Conservation (phyloP, 257 asterid genomes). For the Ilex asprella region DNA sequence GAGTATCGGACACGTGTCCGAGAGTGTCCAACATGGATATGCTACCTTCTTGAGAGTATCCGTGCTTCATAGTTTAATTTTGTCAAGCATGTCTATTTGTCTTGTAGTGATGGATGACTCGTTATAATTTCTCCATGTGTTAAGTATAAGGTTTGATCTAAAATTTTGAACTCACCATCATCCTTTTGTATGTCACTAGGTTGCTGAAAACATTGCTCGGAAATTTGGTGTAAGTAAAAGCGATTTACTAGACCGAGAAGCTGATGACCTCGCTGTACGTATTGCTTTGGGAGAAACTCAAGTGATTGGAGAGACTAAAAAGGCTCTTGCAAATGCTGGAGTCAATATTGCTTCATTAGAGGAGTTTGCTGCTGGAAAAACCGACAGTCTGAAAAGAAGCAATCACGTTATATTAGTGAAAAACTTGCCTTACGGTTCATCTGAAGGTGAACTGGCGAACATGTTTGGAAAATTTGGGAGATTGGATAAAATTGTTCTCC, state of each 20-base stretch:
- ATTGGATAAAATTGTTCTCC: constrained; percentile 77
- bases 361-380: constrained; percentile 72
- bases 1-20: too few species aligned
- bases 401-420: constrained; percentile 82
- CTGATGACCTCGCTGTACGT: constrained; percentile 73
- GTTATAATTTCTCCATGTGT: too few species aligned
- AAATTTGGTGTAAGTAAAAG: constrained; percentile 83
- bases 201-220: constrained; percentile 83
- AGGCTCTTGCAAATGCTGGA: constrained; percentile 77
- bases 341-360: constrained; percentile 70
- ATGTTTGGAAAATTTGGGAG: constrained; percentile 88
- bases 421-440: constrained; percentile 85
- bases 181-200: constrained; percentile 33
- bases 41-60: too few species aligned
- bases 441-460: constrained; percentile 66
- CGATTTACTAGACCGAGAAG: constrained; percentile 79
- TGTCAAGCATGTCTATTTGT: not conserved
- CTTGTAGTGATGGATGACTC: not conserved
- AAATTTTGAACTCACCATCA: not conserved
- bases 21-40: too few species aligned
- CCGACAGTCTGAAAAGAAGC: constrained; percentile 78
- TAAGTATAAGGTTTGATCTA: not conserved
- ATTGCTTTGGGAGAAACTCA: constrained; percentile 93
- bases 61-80: too few species aligned
- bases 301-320: constrained; percentile 88